These are phyloP conservation scores for Didymella arachidicola DNA, from an alignment of 2,329 filamentous ascomycete species.

Conservation along the genomic window DNA sequence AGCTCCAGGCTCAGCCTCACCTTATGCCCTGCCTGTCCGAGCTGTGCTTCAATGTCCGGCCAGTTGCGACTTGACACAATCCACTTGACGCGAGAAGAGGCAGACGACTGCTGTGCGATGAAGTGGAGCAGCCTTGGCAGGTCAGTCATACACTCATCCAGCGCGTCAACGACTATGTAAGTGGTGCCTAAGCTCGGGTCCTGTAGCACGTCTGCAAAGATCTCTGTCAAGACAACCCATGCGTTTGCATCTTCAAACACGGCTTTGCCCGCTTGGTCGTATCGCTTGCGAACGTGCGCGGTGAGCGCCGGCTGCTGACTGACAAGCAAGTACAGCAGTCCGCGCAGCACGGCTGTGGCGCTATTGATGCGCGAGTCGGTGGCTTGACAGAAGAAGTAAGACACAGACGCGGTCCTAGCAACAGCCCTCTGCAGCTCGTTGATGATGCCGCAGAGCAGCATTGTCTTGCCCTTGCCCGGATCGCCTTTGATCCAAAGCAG, in stretches of 20 bases:
- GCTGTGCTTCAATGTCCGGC: background rate
- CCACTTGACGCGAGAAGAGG: background rate
- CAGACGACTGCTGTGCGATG: background rate
- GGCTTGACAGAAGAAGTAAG: constrained; percentile 45
- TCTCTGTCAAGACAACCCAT: constrained; percentile 29
- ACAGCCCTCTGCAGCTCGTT: constrained; percentile 38
- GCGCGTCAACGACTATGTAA: background rate
- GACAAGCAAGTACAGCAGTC: constrained; percentile 55
- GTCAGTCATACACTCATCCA: background rate
- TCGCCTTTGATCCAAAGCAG: background rate
- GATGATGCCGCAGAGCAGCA: constrained; percentile 44
- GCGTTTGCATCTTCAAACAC: constrained; percentile 25
- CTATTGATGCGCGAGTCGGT: background rate
- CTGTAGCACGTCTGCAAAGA: constrained; percentile 40
- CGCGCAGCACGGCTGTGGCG: constrained; percentile 50
- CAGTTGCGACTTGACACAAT: background rate
- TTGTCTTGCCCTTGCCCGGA: constrained; percentile 33
- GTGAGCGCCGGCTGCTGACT: constrained; percentile 27
- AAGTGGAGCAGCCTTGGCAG: background rate
- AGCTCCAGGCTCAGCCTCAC: background rate
- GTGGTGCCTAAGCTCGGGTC: background rate
- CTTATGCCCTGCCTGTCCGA: background rate
- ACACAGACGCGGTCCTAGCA: constrained; percentile 15
- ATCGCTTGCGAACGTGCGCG: background rate
- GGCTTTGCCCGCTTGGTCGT: constrained; percentile 5